phyloP scores from a whole-genome alignment of 176 grass and related monocot species.

The Panicum miliaceum region DNA sequence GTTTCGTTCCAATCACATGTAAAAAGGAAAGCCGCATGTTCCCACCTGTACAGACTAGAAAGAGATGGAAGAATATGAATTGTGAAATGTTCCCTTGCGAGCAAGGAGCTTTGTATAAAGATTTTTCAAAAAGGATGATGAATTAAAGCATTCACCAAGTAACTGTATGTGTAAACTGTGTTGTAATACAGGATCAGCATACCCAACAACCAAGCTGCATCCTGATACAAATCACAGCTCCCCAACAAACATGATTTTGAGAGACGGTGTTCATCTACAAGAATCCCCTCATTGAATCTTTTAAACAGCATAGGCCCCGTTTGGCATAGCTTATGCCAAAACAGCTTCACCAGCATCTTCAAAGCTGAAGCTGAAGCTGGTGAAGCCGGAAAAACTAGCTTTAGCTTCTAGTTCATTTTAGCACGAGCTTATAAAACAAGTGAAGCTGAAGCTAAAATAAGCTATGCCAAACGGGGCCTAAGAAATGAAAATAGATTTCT shows the following conservation, averaged over 20 bases:
- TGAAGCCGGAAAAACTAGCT: no score
- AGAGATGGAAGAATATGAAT: neutral
- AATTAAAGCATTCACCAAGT: neutral
- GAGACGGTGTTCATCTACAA: neutral
- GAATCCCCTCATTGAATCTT: neutral
- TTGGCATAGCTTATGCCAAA: no score
- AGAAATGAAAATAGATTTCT: neutral
- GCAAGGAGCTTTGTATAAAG: neutral
- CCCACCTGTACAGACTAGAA: neutral
- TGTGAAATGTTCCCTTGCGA: neutral
- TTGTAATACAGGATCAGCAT: neutral
- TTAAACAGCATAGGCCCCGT: no score
- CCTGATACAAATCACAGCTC: neutral
- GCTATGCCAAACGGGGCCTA: no score
- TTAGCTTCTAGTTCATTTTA: no score
- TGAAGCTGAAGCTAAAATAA: no score
- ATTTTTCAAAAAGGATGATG: slow-evolving; percentile 12
- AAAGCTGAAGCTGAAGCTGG: no score
- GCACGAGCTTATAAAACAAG: no score
- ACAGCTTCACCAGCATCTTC: no score
- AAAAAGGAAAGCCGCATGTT: slow-evolving; percentile 2
- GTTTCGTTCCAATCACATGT: slow-evolving; percentile 23
- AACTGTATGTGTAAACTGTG: neutral
- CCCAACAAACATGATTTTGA: neutral
- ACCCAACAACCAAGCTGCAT: neutral